phyloP scores from a whole-genome alignment of 371 early-diverging fungal genomes.

The Homolaphlyctis polyrhiza region DNA sequence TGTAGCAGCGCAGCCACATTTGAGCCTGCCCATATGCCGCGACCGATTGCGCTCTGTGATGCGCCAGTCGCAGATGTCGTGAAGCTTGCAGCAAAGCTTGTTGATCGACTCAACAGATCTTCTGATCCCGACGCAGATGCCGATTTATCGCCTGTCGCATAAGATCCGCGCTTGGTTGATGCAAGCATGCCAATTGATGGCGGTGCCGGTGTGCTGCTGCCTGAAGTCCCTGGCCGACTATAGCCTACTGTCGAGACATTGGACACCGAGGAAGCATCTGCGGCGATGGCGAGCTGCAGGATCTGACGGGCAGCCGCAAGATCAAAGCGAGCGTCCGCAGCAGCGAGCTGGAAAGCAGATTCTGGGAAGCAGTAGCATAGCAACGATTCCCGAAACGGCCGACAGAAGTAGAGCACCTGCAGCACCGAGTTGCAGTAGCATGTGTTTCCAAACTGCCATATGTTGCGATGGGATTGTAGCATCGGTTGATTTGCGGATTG shows the following conservation, averaged over 20 bases:
- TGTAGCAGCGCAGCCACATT: slow-evolving; percentile 4
- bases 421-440: slow-evolving; percentile 95
- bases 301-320: too few species aligned
- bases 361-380: slow-evolving; percentile 45
- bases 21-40: neutral
- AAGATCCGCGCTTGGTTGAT: too few species aligned
- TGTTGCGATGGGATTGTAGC: neutral
- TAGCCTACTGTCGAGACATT: too few species aligned
- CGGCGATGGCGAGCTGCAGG: too few species aligned
- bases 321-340: too few species aligned
- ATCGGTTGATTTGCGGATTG: neutral
- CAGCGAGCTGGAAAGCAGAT: slow-evolving; percentile 20
- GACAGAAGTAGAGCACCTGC: slow-evolving; percentile 93
- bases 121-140: too few species aligned
- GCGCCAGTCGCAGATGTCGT: neutral
- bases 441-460: slow-evolving; percentile 82
- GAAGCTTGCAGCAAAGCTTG: neutral
- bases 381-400: slow-evolving; percentile 91
- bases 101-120: too few species aligned
- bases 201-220: too few species aligned
- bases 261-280: too few species aligned
- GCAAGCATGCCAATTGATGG: too few species aligned
- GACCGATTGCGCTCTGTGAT: neutral
- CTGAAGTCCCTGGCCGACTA: too few species aligned
- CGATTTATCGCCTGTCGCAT: too few species aligned